Percentiles rank a stretch among this genome's conserved stretches.
Evolutionary conservation across 2,329 filamentous ascomycete genomes (phyloP).

Genomic region (Pseudonectria buxi): DNA sequence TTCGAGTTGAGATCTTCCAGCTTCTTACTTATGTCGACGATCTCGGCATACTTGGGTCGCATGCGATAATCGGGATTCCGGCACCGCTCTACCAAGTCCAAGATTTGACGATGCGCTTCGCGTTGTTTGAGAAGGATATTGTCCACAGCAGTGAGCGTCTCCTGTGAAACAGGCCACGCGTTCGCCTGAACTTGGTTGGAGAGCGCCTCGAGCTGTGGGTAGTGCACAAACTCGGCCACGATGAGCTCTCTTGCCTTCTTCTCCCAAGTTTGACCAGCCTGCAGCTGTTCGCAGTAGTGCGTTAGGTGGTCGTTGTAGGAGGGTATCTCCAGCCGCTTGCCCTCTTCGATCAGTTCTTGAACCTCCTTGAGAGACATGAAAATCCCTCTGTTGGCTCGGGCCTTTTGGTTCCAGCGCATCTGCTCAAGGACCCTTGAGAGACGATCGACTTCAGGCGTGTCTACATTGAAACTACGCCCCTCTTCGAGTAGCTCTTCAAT

Average conservation of each 20-base stretch:
- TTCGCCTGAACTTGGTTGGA: constrained; percentile 69
- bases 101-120: constrained; percentile 83
- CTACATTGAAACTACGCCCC: constrained; percentile 82
- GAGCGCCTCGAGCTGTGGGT: constrained; percentile 86
- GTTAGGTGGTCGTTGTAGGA: constrained; percentile 73
- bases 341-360: constrained; percentile 68
- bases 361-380: constrained; percentile 74
- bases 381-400: constrained; percentile 54
- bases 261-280: constrained; percentile 82
- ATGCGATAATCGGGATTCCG: constrained; percentile 68
- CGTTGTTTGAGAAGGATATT: constrained; percentile 92
- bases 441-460: constrained; percentile 79
- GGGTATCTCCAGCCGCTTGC: constrained; percentile 68
- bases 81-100: constrained; percentile 72
- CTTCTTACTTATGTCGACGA: constrained; percentile 82
- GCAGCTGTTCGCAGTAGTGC: constrained; percentile 68
- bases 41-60: constrained; percentile 80
- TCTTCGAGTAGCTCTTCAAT: constrained; percentile 88
- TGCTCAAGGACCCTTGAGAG: constrained; percentile 77
- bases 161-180: constrained; percentile 70
- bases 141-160: constrained; percentile 77
- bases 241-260: constrained; percentile 88
- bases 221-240: constrained; percentile 84
- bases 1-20: constrained; percentile 89
- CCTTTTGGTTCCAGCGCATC: constrained; percentile 81